Evolutionary conservation across 2,329 filamentous ascomycete genomes (phyloP).

Genomic region (Venturia asperata): DNA sequence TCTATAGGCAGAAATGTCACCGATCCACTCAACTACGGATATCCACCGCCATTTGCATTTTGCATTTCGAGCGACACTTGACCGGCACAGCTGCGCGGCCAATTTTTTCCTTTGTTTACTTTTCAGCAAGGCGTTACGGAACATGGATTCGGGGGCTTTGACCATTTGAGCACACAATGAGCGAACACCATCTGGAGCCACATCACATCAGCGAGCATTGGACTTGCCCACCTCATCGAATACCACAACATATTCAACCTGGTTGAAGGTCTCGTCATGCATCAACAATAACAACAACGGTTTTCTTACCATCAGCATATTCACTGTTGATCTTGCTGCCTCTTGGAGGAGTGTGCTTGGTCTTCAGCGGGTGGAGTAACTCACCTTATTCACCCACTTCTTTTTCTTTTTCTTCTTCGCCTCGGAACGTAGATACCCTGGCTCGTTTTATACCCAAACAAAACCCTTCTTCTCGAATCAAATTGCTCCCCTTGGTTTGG

Average conservation of each 20-base stretch:
- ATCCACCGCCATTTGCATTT: conserved; percentile 8
- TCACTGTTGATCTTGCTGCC: not conserved
- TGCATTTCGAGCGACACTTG: conserved; percentile 17
- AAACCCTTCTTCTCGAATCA: not conserved
- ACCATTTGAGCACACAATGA: conserved; percentile 12
- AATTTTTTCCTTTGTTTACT: conserved; percentile 1
- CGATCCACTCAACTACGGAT: not conserved
- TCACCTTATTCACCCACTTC: not conserved
- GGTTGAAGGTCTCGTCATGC: not conserved
- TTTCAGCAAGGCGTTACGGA: conserved; percentile 14
- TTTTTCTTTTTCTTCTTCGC: conserved; percentile 8
- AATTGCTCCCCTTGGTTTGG: not conserved
- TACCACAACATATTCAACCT: not conserved
- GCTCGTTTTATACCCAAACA: conserved; percentile 14
- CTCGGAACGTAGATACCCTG: conserved; percentile 7
- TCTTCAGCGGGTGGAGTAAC: not conserved
- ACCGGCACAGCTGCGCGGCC: conserved; percentile 8
- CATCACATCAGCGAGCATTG: conserved; percentile 16
- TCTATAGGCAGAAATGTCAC: not conserved
- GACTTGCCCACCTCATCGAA: conserved; percentile 5
- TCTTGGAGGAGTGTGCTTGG: not conserved
- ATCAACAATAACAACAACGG: not conserved
- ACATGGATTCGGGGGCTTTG: not conserved
- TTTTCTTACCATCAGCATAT: conserved; percentile 9
- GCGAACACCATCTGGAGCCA: conserved; percentile 14